phyloP scores from a whole-genome alignment of 345 rosid genomes.

The Carallia brachiata region DNA sequence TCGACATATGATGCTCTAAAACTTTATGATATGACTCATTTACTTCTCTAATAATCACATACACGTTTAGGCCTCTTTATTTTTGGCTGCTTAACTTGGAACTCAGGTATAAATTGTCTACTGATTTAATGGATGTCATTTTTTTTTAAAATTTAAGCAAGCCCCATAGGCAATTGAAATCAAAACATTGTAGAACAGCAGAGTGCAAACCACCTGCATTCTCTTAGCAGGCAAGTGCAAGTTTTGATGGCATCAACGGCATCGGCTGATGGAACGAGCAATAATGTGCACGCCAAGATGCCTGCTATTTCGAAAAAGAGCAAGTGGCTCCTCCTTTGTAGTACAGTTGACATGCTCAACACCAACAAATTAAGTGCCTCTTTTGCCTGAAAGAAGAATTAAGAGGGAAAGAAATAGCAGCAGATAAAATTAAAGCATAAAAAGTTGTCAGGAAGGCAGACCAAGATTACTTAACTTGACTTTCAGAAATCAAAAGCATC shows the following conservation, averaged over 20 bases:
- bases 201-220: constrained; percentile 62
- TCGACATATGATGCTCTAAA: too few relatives aligned
- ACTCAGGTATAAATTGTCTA: too few relatives aligned
- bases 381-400: constrained; percentile 27
- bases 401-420: constrained; percentile 1
- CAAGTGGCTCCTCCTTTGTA: constrained; percentile 42
- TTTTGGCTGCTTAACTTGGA: too few relatives aligned
- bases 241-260: constrained; percentile 96
- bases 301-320: constrained; percentile 46
- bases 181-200: background rate
- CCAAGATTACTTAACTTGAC: background rate
- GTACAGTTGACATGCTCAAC: constrained; percentile 28
- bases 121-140: too few relatives aligned
- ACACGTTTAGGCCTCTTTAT: too few relatives aligned
- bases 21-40: too few relatives aligned
- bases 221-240: constrained; percentile 80
- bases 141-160: too few relatives aligned
- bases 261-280: constrained; percentile 77
- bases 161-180: background rate
- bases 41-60: too few relatives aligned
- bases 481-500: constrained; percentile 8
- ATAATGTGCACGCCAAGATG: constrained; percentile 53
- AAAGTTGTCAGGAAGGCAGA: background rate
- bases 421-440: constrained; percentile 4
- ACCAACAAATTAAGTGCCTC: constrained; percentile 34